Base-by-base conservation (phyloP, 2,329 filamentous ascomycete species). In the Exophiala mesophila region DNA sequence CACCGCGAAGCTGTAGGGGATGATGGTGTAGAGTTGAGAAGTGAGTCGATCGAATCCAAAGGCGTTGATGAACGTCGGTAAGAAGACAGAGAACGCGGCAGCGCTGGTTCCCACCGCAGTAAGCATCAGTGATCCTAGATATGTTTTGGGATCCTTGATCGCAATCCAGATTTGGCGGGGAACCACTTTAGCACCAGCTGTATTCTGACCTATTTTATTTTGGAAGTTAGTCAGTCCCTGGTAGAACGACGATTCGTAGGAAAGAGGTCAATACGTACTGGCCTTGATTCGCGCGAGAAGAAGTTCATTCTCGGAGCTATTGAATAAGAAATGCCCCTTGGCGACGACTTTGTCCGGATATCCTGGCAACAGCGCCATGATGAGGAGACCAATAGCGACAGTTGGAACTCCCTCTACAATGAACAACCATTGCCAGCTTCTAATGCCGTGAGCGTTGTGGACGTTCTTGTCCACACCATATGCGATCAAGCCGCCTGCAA, bases 331-430 rank as follows among this genome's bases (percentile, higher is more conserved):
- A 18, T 10, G 9, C 9, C 34, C 34, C 8, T 36, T 36, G 5
- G 10, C 10, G 18, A 18, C 34, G 6, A 36, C 34, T 9, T n/a
- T 36, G 9, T 36, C 36, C 21, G 36, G 19, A 9, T 7, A 30
- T n/a, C 10, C 18, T 2, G 82, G 82, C 49, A 83, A 83, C 57
- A 85, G 77, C 1, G 82, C 81, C 8, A 87, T 65, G 19, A 85
- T 62, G 50, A 77, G 78, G 55, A 71, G 72, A 1, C 34, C 34
- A 5, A 17, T 8, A 9, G 9, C 34, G 9, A 36, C 21, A 9
- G 34, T 36, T 5, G 34, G 10, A 8, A 21, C 18, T 9, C 34
- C 34, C 15, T 36, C 34, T 8, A 36, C 18, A 82, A 85, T 45
- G 82, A 71, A 12, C 71, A 67, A 17, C 82, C 83, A 59, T 86